Evolutionary conservation across 306 rosid species (phyloP), one percentile per base, ranked within the genome.

Genomic region (Trifolium dubium): DNA sequence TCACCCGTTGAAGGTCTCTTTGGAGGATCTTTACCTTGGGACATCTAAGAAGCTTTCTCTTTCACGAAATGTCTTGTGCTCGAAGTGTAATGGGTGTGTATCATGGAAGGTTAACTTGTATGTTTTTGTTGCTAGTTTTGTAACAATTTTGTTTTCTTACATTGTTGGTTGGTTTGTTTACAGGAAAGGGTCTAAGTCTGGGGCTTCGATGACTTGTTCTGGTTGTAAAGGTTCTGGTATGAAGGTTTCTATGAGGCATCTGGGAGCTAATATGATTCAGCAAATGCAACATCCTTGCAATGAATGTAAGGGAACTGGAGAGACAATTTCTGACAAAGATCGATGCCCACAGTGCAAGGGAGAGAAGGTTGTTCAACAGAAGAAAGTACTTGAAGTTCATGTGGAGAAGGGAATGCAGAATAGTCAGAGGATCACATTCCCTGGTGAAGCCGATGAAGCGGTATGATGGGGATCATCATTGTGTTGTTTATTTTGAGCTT

Each of bases 331-430:
- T 41, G 98, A 92, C 44, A 87, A 67, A 71, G 98, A 92, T 73
- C 85, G 96, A 8, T 92, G 95, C 76, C 39, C 83, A 0, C 88
- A 77, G 61, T 92, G 98, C 90, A 92, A 92, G 67, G 96, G 96
- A 4, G 95, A 90, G 67, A 92, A 92, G 80, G 92, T 90, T 43
- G 91, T 81, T 19, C 95, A 86, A 14, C 95, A 87, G 71, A 92
- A 92, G 88, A 92, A 92, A 79, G 92, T 90, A 0, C 71, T 88
- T 72, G 96, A 92, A 72, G 95, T 88, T 13, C 4, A 64, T 67
- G 96, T 92, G 61, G 98, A 92, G 90, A 92, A 88, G 84, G 98
- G 98, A 5, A 92, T 90, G 98, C 92, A 84, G 80, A 88, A 89
- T 39, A 90, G 89, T 11, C 98, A 92, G 86, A 90, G 82, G 77